Evolutionary conservation across 140 eudicot genomes (phyloP).

Genomic region (Senecio squalidus): DNA sequence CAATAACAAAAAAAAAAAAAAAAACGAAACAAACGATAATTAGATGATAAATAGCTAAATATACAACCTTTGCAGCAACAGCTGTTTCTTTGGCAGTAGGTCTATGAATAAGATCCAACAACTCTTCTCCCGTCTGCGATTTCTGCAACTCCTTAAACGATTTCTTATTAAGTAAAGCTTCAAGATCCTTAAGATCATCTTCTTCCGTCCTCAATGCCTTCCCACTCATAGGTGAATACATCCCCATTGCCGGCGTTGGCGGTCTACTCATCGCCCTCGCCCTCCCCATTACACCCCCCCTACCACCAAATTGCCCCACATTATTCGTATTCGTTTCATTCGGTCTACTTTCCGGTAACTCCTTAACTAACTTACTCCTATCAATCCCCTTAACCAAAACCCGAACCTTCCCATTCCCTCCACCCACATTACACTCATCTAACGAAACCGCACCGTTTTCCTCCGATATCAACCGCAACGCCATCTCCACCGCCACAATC

Average conservation of each 20-base stretch:
- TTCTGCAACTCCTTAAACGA: conserved; percentile 85
- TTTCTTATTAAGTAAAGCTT: conserved; percentile 82
- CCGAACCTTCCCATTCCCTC: conserved; percentile 65
- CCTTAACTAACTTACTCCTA: conserved; percentile 61
- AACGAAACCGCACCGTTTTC: conserved; percentile 71
- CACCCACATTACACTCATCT: conserved; percentile 67
- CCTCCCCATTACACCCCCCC: conserved; percentile 68
- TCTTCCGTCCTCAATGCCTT: conserved; percentile 66
- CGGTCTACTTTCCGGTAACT: conserved; percentile 71
- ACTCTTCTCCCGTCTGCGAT: conserved; percentile 93
- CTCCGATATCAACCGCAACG: conserved; percentile 73
- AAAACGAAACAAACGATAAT: not conserved
- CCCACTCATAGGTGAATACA: conserved; percentile 33
- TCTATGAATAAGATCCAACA: conserved; percentile 80
- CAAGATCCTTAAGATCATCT: conserved; percentile 88
- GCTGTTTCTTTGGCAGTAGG: conserved; percentile 98
- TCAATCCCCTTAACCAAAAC: conserved; percentile 86
- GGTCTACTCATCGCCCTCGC: conserved; percentile 65
- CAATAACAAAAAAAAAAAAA: not conserved
- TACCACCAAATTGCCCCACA: conserved; percentile 26
- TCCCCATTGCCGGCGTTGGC: conserved; percentile 44
- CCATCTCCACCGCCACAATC: conserved; percentile 73
- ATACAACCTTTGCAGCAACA: conserved; percentile 94
- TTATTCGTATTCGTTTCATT: conserved; percentile 15
- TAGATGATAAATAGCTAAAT: too few species aligned